Evolutionary conservation across 2,329 filamentous ascomycete species (phyloP), one percentile per base, ranked within the genome.

Genomic region (Alternaria triticina): DNA sequence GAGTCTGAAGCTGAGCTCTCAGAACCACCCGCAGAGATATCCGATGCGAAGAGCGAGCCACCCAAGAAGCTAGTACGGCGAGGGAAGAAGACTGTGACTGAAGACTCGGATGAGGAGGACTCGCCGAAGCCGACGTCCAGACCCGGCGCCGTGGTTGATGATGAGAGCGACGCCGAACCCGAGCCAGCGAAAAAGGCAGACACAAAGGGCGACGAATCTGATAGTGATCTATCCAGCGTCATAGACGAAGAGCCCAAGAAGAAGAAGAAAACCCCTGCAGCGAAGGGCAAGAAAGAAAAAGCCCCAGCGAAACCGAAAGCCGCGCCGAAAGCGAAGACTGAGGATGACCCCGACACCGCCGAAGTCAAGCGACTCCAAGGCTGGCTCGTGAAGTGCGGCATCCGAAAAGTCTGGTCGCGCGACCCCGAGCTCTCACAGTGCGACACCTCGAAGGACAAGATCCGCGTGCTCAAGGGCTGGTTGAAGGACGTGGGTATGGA

Each of bases 281-380:
- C 69, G 40, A 78, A 67, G 74, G 55, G 59, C 20, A 69, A 64
- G 45, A 72, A 70, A 9, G 62, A 62, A 15, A 72, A 74, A 22
- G 81, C 75, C 46, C 57, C 82, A n/a, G 74, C 83, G 9, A 79
- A 81, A 33, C 75, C 79, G 28, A 81, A 74, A 25, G 81, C 75
- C 47, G 44, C 60, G 13, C 54, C 82, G 22, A 79, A 81, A 30
- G 74, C 80, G 44, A 81, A 85, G 36, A 55, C 67, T 7, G 66
- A 75, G 9, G 70, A 82, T 2, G 84, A 89, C 17, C 87, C 90
- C 0, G 87, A 94, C 64, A 88, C 93, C 62, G 89, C 87, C 4
- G 92, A 97, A 77, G 91, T 97, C 76, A 98, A 97, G 80, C 91
- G 90, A 52, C 84, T 98, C 4, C 95, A 98, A 81, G 88, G 89